Evolutionary conservation across 2,329 filamentous ascomycete species (phyloP).

Genomic region (Dryadomyces quercivorus): DNA sequence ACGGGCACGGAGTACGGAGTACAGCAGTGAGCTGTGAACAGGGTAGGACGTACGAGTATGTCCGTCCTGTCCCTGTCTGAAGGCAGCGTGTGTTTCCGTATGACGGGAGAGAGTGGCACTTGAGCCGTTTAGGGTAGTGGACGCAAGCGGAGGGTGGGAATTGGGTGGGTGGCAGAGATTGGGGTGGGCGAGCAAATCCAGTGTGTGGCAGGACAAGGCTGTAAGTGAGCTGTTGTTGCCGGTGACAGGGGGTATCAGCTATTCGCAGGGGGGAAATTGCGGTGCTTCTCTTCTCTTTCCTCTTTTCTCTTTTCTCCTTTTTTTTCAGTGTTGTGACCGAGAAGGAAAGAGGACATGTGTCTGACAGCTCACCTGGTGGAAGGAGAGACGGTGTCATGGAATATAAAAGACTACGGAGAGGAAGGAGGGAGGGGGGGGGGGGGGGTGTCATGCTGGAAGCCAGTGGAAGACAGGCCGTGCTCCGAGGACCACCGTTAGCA

Average conservation of each 20-base stretch:
- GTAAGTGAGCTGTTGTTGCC: not conserved
- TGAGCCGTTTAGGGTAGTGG: slow-evolving; percentile 1
- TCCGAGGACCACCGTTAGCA: not conserved
- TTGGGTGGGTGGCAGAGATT: not conserved
- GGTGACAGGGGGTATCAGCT: not conserved
- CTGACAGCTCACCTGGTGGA: not conserved
- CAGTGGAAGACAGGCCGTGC: not conserved
- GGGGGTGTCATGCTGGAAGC: not conserved
- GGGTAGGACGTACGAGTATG: not conserved
- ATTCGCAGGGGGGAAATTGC: not conserved
- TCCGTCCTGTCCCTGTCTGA: not conserved
- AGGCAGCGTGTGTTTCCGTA: not conserved
- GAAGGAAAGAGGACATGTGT: too few species aligned
- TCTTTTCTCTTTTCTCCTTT: too few species aligned
- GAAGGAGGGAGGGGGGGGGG: not conserved
- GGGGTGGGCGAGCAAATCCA: not conserved
- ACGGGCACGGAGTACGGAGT: not conserved
- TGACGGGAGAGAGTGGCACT: slow-evolving; percentile 1
- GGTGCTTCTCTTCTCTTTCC: too few species aligned
- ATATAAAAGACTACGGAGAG: not conserved
- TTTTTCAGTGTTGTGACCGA: too few species aligned
- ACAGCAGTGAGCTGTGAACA: not conserved
- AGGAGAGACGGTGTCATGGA: not conserved
- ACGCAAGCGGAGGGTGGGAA: not conserved
- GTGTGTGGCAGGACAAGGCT: slow-evolving; percentile 1